Conservation (phyloP, 495 filamentous ascomycete species). For the Thermothielavioides terrestris region DNA sequence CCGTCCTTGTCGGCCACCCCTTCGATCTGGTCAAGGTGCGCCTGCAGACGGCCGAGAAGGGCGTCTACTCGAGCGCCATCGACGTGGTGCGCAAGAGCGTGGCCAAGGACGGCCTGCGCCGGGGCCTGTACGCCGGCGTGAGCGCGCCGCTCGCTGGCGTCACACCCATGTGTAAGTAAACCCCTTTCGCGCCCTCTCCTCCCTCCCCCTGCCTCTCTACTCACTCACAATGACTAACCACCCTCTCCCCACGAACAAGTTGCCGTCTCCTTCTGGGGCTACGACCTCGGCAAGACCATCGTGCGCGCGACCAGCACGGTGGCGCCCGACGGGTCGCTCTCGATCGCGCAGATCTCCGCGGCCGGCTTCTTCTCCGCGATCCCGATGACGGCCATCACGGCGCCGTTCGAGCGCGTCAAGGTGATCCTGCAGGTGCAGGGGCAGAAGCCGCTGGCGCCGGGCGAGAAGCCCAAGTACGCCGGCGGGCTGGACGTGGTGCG, state of each 20-base stretch:
- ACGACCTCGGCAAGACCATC: slow-evolving; percentile 86
- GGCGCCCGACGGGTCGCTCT: slow-evolving; percentile 55
- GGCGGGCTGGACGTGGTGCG: slow-evolving; percentile 89
- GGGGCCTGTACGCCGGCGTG: slow-evolving; percentile 94
- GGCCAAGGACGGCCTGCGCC: slow-evolving; percentile 72
- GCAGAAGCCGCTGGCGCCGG: slow-evolving; percentile 73
- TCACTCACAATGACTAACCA: slow-evolving; percentile 2
- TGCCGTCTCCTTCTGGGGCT: slow-evolving; percentile 98
- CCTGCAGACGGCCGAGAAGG: slow-evolving; percentile 89
- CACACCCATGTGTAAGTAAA: slow-evolving; percentile 95
- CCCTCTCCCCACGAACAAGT: slow-evolving; percentile 43
- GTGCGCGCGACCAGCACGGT: slow-evolving; percentile 61
- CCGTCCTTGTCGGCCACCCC: slow-evolving; percentile 87
- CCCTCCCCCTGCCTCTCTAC: not conserved
- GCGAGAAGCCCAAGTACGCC: slow-evolving; percentile 86
- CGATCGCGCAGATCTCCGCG: slow-evolving; percentile 78
- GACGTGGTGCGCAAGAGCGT: slow-evolving; percentile 86
- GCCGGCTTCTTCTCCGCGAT: slow-evolving; percentile 98
- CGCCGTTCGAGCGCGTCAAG: slow-evolving; percentile 97
- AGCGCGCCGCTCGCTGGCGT: slow-evolving; percentile 90
- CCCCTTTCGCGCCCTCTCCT: too few species aligned
- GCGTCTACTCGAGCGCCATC: slow-evolving; percentile 80
- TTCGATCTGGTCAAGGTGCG: slow-evolving; percentile 98
- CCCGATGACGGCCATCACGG: slow-evolving; percentile 95
- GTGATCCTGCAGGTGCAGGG: slow-evolving; percentile 97